Percentiles rank a stretch among this genome's conserved stretches.
Conservation (phyloP, 352 stramenopile species). For the Plasmopara halstedii region DNA sequence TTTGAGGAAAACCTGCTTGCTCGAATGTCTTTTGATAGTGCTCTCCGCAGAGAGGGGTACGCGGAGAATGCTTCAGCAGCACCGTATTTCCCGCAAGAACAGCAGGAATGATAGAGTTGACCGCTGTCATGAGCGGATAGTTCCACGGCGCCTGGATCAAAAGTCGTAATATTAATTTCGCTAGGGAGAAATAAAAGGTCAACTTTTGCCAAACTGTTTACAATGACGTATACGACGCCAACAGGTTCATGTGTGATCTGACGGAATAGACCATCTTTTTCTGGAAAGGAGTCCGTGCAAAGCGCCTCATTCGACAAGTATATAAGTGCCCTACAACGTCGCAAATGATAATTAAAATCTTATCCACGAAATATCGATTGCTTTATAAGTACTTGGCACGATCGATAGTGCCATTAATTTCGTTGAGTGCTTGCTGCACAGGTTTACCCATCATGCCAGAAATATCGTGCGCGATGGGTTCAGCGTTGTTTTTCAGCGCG, state of each 20-base stretch:
- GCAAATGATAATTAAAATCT: neutral
- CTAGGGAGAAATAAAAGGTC: too few species aligned
- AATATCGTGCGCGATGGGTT: conserved; percentile 66
- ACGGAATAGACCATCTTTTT: conserved; percentile 61
- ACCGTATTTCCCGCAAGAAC: conserved; percentile 76
- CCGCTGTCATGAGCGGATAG: conserved; percentile 82
- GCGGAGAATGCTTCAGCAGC: conserved; percentile 73
- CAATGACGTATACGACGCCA: conserved; percentile 79
- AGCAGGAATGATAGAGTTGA: conserved; percentile 82
- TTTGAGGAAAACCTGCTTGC: conserved; percentile 51
- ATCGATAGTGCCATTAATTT: conserved; percentile 64
- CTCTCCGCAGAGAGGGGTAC: conserved; percentile 65
- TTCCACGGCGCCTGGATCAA: conserved; percentile 63
- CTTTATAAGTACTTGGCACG: conserved; percentile 36
- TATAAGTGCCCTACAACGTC: conserved; percentile 42
- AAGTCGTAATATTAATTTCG: too few species aligned
- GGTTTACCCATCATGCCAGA: conserved; percentile 83
- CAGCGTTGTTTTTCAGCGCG: conserved; percentile 41
- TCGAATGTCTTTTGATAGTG: conserved; percentile 72
- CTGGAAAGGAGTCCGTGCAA: conserved; percentile 47
- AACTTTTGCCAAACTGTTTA: conserved; percentile 13
- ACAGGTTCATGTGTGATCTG: conserved; percentile 78
- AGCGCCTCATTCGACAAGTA: conserved; percentile 61
- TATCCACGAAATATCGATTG: neutral
- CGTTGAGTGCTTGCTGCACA: conserved; percentile 61